Percentiles rank a stretch among this genome's conserved stretches.
Conservation (phyloP, 352 stramenopile genomes). For the Phytophthora pisi region DNA sequence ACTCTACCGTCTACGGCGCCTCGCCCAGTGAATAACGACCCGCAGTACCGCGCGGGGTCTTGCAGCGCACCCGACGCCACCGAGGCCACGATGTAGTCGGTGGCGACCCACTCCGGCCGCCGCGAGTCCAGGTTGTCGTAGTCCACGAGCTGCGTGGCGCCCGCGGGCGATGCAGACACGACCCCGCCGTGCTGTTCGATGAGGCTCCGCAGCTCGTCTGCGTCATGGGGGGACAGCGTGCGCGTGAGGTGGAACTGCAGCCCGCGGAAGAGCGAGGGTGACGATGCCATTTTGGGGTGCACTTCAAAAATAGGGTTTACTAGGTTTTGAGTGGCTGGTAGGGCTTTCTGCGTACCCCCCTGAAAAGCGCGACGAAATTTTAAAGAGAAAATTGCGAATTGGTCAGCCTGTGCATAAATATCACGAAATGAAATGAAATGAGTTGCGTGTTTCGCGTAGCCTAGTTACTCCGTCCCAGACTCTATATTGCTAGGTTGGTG, state of each 20-base stretch:
- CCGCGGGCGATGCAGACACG: slow-evolving; percentile 15
- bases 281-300: not conserved
- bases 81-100: slow-evolving; percentile 58
- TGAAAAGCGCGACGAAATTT: too few species aligned
- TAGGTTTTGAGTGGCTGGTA: slow-evolving; percentile 18
- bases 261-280: slow-evolving; percentile 31
- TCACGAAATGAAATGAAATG: too few species aligned
- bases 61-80: slow-evolving; percentile 40
- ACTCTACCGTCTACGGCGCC: not conserved
- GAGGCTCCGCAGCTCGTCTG: slow-evolving; percentile 26
- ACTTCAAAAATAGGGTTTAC: slow-evolving; percentile 11
- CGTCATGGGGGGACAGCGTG: slow-evolving; percentile 26
- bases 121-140: slow-evolving; percentile 30
- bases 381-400: too few species aligned
- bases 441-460: too few species aligned
- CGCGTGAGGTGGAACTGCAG: slow-evolving; percentile 50
- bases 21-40: slow-evolving; percentile 11
- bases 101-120: slow-evolving; percentile 42
- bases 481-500: too few species aligned
- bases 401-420: too few species aligned
- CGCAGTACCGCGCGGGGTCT: slow-evolving; percentile 45
- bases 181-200: slow-evolving; percentile 47
- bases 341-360: slow-evolving; percentile 3
- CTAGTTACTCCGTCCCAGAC: too few species aligned
- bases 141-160: slow-evolving; percentile 50